Evolutionary conservation across 305 asterid genomes (phyloP).

Genomic region (Fraxinus angustifolia): DNA sequence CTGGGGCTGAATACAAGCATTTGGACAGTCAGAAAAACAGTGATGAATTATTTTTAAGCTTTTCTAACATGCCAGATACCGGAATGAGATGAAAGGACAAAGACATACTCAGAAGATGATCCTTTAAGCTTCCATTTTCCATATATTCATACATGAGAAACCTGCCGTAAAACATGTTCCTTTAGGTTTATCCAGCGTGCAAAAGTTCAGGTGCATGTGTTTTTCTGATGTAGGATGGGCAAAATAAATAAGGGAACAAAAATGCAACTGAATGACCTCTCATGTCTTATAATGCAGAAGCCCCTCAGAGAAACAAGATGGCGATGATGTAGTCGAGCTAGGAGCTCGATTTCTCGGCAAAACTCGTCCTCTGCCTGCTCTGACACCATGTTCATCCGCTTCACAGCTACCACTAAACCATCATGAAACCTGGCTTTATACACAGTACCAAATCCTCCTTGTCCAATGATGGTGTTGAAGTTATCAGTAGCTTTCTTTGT

Average conservation of each 20-base stretch:
- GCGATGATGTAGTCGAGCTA: constrained; percentile 95
- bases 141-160: constrained; percentile 83
- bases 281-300: constrained; percentile 66
- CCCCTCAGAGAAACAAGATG: constrained; percentile 93
- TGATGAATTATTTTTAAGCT: neutral
- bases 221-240: neutral
- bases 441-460: constrained; percentile 93
- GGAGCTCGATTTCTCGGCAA: constrained; percentile 86
- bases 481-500: constrained; percentile 77
- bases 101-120: constrained; percentile 78
- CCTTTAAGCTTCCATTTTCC: constrained; percentile 94
- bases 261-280: constrained; percentile 46
- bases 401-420: constrained; percentile 71
- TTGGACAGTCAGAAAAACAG: constrained; percentile 15
- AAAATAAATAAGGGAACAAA: neutral
- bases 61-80: neutral
- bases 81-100: constrained; percentile 1
- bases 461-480: constrained; percentile 70
- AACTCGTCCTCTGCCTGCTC: constrained; percentile 96
- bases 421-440: constrained; percentile 79
- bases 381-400: constrained; percentile 79
- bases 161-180: constrained; percentile 39
- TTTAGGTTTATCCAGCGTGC: neutral
- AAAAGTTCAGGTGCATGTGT: neutral
- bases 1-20: constrained; percentile 53